A percentile compares a stretch with the other conserved stretches of the same genome.
phyloP scores from a whole-genome alignment of 2,329 filamentous ascomycete species.

The Coniochaeta sp. region DNA sequence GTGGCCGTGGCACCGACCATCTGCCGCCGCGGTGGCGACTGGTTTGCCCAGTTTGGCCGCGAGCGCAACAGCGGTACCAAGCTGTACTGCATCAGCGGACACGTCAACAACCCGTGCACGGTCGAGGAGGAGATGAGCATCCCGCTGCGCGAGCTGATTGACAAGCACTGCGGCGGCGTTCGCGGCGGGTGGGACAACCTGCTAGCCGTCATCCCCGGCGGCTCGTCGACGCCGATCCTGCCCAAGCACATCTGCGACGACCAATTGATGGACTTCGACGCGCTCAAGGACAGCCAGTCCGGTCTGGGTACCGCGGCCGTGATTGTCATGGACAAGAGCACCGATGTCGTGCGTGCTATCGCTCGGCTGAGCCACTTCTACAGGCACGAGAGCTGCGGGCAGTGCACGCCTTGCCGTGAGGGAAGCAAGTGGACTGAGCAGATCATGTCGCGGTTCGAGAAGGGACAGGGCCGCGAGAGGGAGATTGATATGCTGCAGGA shows the following conservation, averaged over 20 bases:
- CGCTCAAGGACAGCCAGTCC: conserved; percentile 93
- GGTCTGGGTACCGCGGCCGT: conserved; percentile 96
- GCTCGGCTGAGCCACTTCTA: conserved; percentile 93
- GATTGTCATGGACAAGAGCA: conserved; percentile 98
- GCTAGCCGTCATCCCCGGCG: conserved; percentile 88
- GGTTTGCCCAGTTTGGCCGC: conserved; percentile 91
- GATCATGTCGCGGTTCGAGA: conserved; percentile 96
- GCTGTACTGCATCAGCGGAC: conserved; percentile 95
- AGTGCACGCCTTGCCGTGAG: conserved; percentile 99
- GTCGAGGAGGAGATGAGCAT: conserved; percentile 99
- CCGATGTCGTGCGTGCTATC: conserved; percentile 92
- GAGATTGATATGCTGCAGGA: conserved; percentile 99
- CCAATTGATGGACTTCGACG: conserved; percentile 98
- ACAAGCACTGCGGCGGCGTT: conserved; percentile 96
- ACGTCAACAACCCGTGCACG: conserved; percentile 97
- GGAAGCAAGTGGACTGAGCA: conserved; percentile 99
- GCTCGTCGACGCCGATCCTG: conserved; percentile 91
- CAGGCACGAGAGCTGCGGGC: conserved; percentile 95
- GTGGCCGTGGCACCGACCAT: conserved; percentile 94
- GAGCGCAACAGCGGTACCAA: conserved; percentile 97
- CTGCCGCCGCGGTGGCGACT: conserved; percentile 80
- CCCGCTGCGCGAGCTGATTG: conserved; percentile 88
- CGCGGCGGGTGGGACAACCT: conserved; percentile 97
- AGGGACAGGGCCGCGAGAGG: conserved; percentile 76
- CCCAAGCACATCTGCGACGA: conserved; percentile 87